phyloP scores from a whole-genome alignment of 495 filamentous ascomycete species.

The Lepidopterella palustris region DNA sequence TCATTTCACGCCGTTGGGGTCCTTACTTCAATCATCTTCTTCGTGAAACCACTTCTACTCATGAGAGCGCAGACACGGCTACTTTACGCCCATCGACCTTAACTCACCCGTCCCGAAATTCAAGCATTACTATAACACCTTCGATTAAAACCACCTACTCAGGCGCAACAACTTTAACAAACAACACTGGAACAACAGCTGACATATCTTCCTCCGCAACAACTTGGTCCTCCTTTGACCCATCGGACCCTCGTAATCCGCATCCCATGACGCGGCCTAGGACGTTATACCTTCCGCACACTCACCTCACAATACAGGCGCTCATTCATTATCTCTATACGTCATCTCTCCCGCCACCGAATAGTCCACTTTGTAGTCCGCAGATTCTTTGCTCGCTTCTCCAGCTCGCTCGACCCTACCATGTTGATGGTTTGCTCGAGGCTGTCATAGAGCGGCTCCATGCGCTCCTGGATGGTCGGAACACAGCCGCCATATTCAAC shows the following conservation, averaged over 20 bases:
- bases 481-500: constrained; percentile 96
- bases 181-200: constrained; percentile 30
- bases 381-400: constrained; percentile 93
- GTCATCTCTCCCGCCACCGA: constrained; percentile 68
- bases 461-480: constrained; percentile 80
- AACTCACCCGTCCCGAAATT: constrained; percentile 52
- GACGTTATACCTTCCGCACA: constrained; percentile 89
- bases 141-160: constrained; percentile 59
- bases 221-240: constrained; percentile 28
- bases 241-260: constrained; percentile 46
- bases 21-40: constrained; percentile 90
- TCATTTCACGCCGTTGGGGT: constrained; percentile 84
- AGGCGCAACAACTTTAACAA: constrained; percentile 27
- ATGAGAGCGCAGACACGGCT: constrained; percentile 47
- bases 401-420: constrained; percentile 88
- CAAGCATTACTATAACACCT: constrained; percentile 78
- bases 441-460: constrained; percentile 88
- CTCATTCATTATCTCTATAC: constrained; percentile 92
- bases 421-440: constrained; percentile 85
- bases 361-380: constrained; percentile 77
- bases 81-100: constrained; percentile 46
- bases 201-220: constrained; percentile 36
- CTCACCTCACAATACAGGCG: constrained; percentile 75
- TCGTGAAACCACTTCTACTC: constrained; percentile 60
- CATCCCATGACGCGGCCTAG: constrained; percentile 66